These are phyloP conservation scores for Cryptosporidium baileyi DNA, from an alignment of 169 alveolate species.

Conservation along the genomic window DNA sequence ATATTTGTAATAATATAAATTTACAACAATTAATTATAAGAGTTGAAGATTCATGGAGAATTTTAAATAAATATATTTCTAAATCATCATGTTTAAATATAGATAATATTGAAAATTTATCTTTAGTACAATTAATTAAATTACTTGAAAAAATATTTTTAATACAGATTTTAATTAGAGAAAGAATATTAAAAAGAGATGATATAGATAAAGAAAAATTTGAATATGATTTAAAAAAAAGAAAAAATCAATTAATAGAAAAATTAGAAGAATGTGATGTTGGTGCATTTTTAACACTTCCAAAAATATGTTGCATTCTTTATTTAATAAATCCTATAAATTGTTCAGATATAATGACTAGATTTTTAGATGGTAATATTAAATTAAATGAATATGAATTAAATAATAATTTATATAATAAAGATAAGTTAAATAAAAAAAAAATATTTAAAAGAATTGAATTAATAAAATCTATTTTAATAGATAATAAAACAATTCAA, in stretches of 20 bases:
- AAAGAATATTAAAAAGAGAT: background rate
- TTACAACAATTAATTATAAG: slow-evolving; percentile 29
- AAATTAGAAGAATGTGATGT: slow-evolving; percentile 44
- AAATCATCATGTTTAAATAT: background rate
- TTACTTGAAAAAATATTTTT: slow-evolving; percentile 3
- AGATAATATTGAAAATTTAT: slow-evolving; percentile 19
- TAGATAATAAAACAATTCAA: slow-evolving; percentile 1
- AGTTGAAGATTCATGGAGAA: slow-evolving; percentile 58
- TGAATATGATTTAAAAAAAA: background rate
- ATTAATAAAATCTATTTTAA: background rate
- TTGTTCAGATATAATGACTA: slow-evolving; percentile 23
- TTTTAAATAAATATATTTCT: slow-evolving; percentile 4
- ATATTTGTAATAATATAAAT: slow-evolving; percentile 26
- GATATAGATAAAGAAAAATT: background rate
- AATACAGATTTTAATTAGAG: slow-evolving; percentile 6
- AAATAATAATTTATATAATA: background rate
- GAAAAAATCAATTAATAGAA: background rate
- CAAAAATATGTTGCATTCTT: slow-evolving; percentile 54
- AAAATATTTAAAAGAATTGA: background rate
- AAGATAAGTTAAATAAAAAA: background rate
- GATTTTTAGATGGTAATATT: background rate
- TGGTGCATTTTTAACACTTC: slow-evolving; percentile 38
- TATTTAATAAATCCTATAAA: slow-evolving; percentile 7
- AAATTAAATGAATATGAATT: background rate
- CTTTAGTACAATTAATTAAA: slow-evolving; percentile 34